phyloP scores from a whole-genome alignment of 2,329 filamentous ascomycete genomes.

The Sclerotinia spermophila region DNA sequence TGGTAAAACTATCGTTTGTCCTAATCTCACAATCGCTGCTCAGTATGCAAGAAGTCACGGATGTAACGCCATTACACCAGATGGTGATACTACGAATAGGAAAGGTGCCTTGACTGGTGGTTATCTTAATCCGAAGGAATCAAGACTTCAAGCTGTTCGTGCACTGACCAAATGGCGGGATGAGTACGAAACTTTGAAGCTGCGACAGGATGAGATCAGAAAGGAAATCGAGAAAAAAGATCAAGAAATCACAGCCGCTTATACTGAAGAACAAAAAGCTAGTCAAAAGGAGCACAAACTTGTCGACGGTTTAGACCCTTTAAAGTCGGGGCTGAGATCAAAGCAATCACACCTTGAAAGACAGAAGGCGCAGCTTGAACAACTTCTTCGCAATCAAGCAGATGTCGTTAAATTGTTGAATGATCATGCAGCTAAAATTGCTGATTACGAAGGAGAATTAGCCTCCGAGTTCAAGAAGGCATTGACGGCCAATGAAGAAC shows the following conservation, averaged over 20 bases:
- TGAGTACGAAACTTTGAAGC: constrained; percentile 65
- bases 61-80: constrained; percentile 87
- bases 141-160: constrained; percentile 80
- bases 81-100: constrained; percentile 93
- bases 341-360: constrained; percentile 74
- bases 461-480: constrained; percentile 89
- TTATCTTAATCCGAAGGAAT: constrained; percentile 82
- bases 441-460: constrained; percentile 75
- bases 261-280: constrained; percentile 77
- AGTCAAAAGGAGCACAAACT: constrained; percentile 74
- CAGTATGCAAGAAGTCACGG: constrained; percentile 92
- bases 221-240: constrained; percentile 73
- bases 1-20: constrained; percentile 90
- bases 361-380: constrained; percentile 69
- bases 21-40: constrained; percentile 78
- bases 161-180: constrained; percentile 70
- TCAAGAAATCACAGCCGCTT: constrained; percentile 83
- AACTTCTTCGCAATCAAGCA: constrained; percentile 60
- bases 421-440: constrained; percentile 69
- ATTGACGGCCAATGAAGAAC: constrained; percentile 77
- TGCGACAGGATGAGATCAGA: constrained; percentile 62
- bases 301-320: constrained; percentile 76
- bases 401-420: constrained; percentile 73
- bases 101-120: constrained; percentile 94
- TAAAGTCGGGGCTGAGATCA: constrained; percentile 70